Conservation (phyloP, 1,284 basidiomycete species). For the Leccinum proliferum region DNA sequence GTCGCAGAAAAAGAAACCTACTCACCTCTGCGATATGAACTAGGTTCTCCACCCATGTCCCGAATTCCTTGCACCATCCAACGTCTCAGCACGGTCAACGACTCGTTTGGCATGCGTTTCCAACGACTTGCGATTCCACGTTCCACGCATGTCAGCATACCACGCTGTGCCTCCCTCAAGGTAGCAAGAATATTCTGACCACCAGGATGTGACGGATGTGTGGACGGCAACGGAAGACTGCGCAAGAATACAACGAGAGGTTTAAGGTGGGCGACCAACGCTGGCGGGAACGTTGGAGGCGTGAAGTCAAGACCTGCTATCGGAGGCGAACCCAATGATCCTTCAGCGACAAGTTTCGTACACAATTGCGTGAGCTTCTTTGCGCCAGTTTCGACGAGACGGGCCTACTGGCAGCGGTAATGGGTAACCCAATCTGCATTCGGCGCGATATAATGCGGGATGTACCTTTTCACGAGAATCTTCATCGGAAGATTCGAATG, state of each 20-base stretch:
- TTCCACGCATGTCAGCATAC: constrained; percentile 82
- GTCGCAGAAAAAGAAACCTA: constrained; percentile 3
- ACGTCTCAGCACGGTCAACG: constrained; percentile 59
- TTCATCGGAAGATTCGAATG: constrained; percentile 61
- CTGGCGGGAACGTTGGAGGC: constrained; percentile 47
- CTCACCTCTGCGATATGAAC: constrained; percentile 58
- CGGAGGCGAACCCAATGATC: constrained; percentile 63
- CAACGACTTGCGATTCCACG: constrained; percentile 66
- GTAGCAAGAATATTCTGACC: constrained; percentile 55
- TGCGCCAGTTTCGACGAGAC: constrained; percentile 71
- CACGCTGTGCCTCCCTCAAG: constrained; percentile 68
- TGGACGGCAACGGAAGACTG: constrained; percentile 64
- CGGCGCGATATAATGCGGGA: neutral
- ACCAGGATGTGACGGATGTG: constrained; percentile 75
- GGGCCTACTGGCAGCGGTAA: constrained; percentile 39
- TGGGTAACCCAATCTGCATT: neutral
- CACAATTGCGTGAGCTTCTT: constrained; percentile 76
- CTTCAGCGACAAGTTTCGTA: constrained; percentile 77
- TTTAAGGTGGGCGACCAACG: constrained; percentile 46
- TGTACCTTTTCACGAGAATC: constrained; percentile 54
- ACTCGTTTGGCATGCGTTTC: constrained; percentile 64
- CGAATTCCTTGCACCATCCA: constrained; percentile 63
- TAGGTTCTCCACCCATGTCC: constrained; percentile 58
- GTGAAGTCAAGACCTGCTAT: constrained; percentile 52
- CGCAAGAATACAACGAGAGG: constrained; percentile 66